Conservation (phyloP, 805 yeast species). For the Pichia pseudocactophila region DNA sequence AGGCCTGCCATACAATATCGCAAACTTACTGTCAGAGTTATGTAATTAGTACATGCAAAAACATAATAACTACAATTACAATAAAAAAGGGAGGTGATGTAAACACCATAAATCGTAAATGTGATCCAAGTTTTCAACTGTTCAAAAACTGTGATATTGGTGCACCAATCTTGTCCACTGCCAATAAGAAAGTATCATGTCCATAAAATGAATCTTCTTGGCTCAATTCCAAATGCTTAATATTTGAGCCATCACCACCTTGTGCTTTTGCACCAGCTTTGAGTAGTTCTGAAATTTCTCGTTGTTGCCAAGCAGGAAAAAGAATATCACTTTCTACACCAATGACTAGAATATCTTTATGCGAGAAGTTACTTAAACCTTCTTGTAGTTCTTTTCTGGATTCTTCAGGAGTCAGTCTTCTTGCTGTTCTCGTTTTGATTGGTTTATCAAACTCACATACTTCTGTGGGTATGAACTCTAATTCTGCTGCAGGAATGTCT, state of each 20-base stretch:
- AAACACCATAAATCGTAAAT: neutral
- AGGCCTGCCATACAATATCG: too few relatives aligned
- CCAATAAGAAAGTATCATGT: conserved; percentile 83
- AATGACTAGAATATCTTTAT: conserved; percentile 62
- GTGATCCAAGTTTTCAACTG: neutral
- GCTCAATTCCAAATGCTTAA: conserved; percentile 65
- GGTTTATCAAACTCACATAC: conserved; percentile 38
- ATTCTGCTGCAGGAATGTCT: conserved; percentile 16
- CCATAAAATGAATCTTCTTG: conserved; percentile 76
- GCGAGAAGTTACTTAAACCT: conserved; percentile 57
- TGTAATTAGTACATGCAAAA: too few relatives aligned
- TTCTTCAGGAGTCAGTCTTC: conserved; percentile 44
- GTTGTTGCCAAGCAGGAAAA: conserved; percentile 93
- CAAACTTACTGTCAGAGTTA: too few relatives aligned
- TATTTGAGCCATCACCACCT: conserved; percentile 31
- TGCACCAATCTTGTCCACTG: conserved; percentile 69
- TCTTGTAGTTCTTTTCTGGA: conserved; percentile 49
- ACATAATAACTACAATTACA: too few relatives aligned
- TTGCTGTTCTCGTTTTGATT: conserved; percentile 41
- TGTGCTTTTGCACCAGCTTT: conserved; percentile 26
- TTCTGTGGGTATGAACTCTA: conserved; percentile 24
- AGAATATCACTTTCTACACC: conserved; percentile 92
- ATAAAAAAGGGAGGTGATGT: too few relatives aligned
- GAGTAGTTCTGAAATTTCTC: conserved; percentile 63
- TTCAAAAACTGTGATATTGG: conserved; percentile 58